Percentiles rank a stretch among this genome's conserved stretches.
Conservation (phyloP, 495 filamentous ascomycete species). For the Lichenothelia convexa region DNA sequence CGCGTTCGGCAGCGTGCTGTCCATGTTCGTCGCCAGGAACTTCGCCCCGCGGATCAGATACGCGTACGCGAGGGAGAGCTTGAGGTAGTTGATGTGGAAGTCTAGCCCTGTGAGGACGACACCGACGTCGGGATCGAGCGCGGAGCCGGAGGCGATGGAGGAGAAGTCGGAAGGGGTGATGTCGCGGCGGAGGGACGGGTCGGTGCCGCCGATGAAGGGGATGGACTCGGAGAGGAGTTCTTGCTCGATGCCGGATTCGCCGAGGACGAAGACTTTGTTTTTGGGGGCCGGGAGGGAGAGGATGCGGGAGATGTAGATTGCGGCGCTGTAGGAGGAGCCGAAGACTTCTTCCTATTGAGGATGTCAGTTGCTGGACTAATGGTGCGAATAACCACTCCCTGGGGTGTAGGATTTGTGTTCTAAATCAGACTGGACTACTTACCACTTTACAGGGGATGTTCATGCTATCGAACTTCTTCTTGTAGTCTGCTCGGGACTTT, state of each 20-base stretch:
- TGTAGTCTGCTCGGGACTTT: constrained; percentile 81
- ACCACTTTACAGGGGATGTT: constrained; percentile 59
- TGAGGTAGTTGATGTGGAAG: constrained; percentile 87
- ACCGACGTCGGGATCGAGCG: constrained; percentile 72
- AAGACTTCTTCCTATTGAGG: constrained; percentile 72
- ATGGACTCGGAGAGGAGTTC: constrained; percentile 65
- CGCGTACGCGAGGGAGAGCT: constrained; percentile 64
- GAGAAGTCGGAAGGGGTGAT: constrained; percentile 65
- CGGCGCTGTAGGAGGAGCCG: constrained; percentile 81
- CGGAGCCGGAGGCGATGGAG: constrained; percentile 51
- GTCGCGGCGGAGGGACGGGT: constrained; percentile 55
- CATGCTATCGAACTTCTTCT: constrained; percentile 69
- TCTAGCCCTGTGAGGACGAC: constrained; percentile 81
- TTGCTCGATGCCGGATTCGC: constrained; percentile 78
- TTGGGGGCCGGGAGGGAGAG: constrained; percentile 54
- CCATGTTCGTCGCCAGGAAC: constrained; percentile 86
- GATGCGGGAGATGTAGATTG: constrained; percentile 91
- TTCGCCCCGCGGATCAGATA: constrained; percentile 70
- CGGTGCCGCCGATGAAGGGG: constrained; percentile 73
- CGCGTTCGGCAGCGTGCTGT: constrained; percentile 67
- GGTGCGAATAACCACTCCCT: background rate
- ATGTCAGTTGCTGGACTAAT: constrained; percentile 2
- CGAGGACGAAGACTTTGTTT: constrained; percentile 86
- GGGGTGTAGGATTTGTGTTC: background rate
- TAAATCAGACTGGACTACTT: constrained; percentile 14